Base-by-base conservation (phyloP, 208 protist genomes). In the Leishmania mexicana region DNA sequence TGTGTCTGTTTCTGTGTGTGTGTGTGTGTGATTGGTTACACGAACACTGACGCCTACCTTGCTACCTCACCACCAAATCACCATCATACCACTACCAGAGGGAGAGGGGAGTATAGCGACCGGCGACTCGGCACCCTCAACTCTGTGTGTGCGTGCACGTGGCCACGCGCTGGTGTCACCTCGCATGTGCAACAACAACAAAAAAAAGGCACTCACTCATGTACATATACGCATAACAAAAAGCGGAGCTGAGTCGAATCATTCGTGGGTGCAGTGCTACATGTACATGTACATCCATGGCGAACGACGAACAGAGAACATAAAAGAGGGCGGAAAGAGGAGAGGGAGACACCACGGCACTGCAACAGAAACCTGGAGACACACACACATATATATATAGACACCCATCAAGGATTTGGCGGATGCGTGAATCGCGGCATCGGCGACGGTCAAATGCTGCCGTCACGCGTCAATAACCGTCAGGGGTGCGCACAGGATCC, bases 201-300 rank as follows among this genome's bases (percentile, higher is more conserved):
- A 58, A 47, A 58, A 47, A 47, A 24, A 76, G 19, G 11, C n/a
- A 42, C 73, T 10, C n/a, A 42, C 71, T n/a, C 21, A 78, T 64
- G 68, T 45, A 31, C 75, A 78, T 40, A 77, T 54, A 76, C 21
- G 40, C 17, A 67, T 28, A 64, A 2, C 15, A 40, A 17, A 68
- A 13, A 68, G 31, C 62, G 13, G 62, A 19, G 62, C 15, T 40
- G 17, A 28, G 15, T 76, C 15, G 5, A 58, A 24, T 58, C 68
- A 28, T 15, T 21, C 3, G 68, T 28, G 40, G 35, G 65, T 35
- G 65, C 35, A 38, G 65, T 35, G 31, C 28, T 6, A 45, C 65
- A 40, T 58, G 49, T 68, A 42, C 62, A 68, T 76, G 53, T 62
- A 62, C 53, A 76, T 47, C 3, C 31, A 76, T 62, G 21, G 45